Base-by-base conservation (phyloP, 805 yeast species). In the Spathaspora sp. region DNA sequence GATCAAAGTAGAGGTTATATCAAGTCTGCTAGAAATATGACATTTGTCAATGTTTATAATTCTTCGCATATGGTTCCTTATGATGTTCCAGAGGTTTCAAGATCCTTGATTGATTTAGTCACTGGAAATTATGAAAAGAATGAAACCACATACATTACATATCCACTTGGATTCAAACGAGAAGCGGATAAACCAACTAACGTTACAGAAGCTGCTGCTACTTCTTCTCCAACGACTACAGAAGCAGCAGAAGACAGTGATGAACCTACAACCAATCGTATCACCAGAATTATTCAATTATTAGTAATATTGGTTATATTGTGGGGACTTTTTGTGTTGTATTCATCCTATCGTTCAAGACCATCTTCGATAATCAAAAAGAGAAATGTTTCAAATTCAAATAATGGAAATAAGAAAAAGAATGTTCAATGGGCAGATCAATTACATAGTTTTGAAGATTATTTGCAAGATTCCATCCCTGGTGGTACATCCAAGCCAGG, bases 31-130 rank as follows among this genome's bases (percentile, higher is more conserved):
- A 76, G 89, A 55, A 89, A 89, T 61, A 72, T 93, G 60, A 86
- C 97, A 0, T 87, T 86, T 64, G 82, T 88, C 31, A 81, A 82
- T 52, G 81, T 93, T 1, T 80, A 69, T 64, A 81, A 89, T 58
- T 82, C 96, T 0, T 86, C 96, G 3, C 98, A 94, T 64, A 93
- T 94, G 98, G 94, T 91, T 23, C 96, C 98, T 1, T 85, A 80
- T 57, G 97, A 92, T 64, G 70, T 81, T 49, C 87, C 94, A 1
- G 81, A 77, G 45, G 76, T 80, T 26, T 80, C 92, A 7, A 76
- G 91, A 57, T 89, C 90, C 16, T 68, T 92, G 54, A 69, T 91
- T 42, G 91, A 89, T 60, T 54, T 80, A 19, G 59, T 76, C 26
- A 58, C 68, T 1, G 66, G 67, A 0, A 70, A 73, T 50, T 66